These are phyloP conservation scores for Pythium chondricola DNA, from an alignment of 352 stramenopile species.

Conservation along the genomic window DNA sequence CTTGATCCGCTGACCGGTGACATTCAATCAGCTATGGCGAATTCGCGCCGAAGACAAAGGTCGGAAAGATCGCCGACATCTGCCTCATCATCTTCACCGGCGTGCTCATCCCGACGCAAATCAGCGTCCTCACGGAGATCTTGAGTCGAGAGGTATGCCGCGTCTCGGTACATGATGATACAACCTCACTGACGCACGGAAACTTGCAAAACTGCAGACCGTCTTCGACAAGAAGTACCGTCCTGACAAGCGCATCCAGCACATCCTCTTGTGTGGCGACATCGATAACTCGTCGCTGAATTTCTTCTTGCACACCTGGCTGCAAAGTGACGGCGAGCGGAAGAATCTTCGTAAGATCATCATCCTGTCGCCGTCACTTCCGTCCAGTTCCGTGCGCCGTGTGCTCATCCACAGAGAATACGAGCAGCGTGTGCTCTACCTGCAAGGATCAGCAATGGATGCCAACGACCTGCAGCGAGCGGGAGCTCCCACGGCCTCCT, in stretches of 20 bases:
- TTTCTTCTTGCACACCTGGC: constrained; percentile 79
- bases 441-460: constrained; percentile 74
- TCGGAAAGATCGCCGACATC: constrained; percentile 63
- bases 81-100: constrained; percentile 70
- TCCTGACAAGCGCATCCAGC: constrained; percentile 52
- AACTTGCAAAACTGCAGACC: constrained; percentile 26
- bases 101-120: constrained; percentile 56
- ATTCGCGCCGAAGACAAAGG: constrained; percentile 49
- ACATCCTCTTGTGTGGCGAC: constrained; percentile 76
- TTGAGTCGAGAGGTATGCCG: constrained; percentile 54
- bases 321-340: constrained; percentile 58
- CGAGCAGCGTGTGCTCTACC: constrained; percentile 68
- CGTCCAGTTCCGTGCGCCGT: constrained; percentile 45
- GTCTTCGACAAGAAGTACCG: constrained; percentile 77
- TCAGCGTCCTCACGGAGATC: constrained; percentile 65
- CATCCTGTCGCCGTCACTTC: constrained; percentile 55
- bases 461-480: constrained; percentile 60
- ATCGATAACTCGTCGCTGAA: constrained; percentile 58
- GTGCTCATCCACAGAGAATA: constrained; percentile 68
- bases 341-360: constrained; percentile 56
- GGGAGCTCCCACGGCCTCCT: constrained; percentile 36
- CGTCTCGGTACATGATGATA: constrained; percentile 1
- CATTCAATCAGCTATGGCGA: constrained; percentile 79
- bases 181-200: neutral
- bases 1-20: too few species aligned